These are phyloP conservation scores for Wickerhamiella qilinensis DNA, from an alignment of 805 yeast genomes.

Conservation along the genomic window DNA sequence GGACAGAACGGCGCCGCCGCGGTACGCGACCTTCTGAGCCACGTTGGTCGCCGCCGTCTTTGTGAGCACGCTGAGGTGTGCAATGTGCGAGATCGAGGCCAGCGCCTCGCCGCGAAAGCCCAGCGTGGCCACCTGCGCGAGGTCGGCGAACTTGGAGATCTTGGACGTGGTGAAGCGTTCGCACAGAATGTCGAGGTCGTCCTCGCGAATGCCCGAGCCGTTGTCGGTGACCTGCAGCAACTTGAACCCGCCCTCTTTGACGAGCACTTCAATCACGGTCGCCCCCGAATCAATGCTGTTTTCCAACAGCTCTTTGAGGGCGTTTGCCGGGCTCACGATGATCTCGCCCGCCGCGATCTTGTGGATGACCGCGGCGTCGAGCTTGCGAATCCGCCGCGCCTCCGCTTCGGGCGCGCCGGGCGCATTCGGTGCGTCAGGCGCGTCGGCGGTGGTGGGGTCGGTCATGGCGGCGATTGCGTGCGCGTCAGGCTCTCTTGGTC, in stretches of 20 bases:
- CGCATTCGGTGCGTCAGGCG: too few relatives aligned
- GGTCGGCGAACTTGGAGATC: constrained; percentile 55
- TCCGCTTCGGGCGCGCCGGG: too few relatives aligned
- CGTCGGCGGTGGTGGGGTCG: too few relatives aligned
- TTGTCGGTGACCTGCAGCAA: constrained; percentile 77
- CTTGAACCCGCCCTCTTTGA: constrained; percentile 87
- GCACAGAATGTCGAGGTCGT: constrained; percentile 67
- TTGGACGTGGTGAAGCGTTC: constrained; percentile 89
- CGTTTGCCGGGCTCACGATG: constrained; percentile 85
- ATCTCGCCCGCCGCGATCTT: constrained; percentile 96
- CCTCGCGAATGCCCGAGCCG: constrained; percentile 60
- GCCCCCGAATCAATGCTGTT: constrained; percentile 81
- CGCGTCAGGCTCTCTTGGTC: too few relatives aligned
- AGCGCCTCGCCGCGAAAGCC: constrained; percentile 97
- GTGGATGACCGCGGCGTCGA: constrained; percentile 63
- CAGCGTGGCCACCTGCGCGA: constrained; percentile 53
- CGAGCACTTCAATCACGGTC: constrained; percentile 55
- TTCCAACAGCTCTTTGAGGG: constrained; percentile 82
- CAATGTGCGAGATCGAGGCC: constrained; percentile 82
- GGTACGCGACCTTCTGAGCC: constrained; percentile 57
- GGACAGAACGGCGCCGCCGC: constrained; percentile 45
- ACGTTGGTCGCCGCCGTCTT: constrained; percentile 42
- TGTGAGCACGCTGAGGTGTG: constrained; percentile 67
- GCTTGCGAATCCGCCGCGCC: constrained; percentile 20
- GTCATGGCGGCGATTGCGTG: too few relatives aligned